Base-by-base conservation (phyloP, 2,329 filamentous ascomycete species). In the Emericellopsis atlantica region DNA sequence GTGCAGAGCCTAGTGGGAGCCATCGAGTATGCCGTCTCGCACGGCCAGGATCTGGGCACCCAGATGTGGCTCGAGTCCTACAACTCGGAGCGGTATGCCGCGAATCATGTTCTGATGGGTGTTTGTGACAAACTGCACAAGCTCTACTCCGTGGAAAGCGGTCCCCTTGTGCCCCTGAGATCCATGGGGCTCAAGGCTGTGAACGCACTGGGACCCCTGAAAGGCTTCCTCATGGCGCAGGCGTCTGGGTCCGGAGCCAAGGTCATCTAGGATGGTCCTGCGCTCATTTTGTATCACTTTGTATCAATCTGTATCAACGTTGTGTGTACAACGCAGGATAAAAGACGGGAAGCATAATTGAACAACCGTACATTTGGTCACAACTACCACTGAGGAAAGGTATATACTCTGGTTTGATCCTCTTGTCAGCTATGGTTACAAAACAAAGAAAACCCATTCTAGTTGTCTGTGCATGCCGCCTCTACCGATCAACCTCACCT, bases 61-160 rank as follows among this genome's bases (percentile, higher is more conserved):
- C 66, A 75, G 31, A 72, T 93, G 59, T 80, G 83, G 5, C 69
- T 98, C 22, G 89, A 95, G 58, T 61, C 75, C 14, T 98, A 96
- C 62, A 79, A 79, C 48, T 69, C 74, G 1, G 86, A 92, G 54
- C 74, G 89, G 32, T 98, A 93, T 59, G 74, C 80, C 2, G 75
- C 79, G 33, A 96, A 96, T 60, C 84, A 83, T 48, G 71, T 81
- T 45, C 72, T 93, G 58, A 69, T 89, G 41, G 89, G 78, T 42
- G 83, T 82, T 36, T 85, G 79, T 48, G 90, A 96, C 63, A 90
- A 95, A 64, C 66, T 96, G 50, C 88, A 95, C 61, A 94, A 90
- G 65, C 64, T 95, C 35, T 96, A 95, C 60, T 82, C 81, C n/a
- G 77, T 86, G 1, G 79, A 78, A 18, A 79, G 75, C 45, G 85